Conservation (phyloP, 1,284 basidiomycete genomes). For the Austroboletus rostrupii region DNA sequence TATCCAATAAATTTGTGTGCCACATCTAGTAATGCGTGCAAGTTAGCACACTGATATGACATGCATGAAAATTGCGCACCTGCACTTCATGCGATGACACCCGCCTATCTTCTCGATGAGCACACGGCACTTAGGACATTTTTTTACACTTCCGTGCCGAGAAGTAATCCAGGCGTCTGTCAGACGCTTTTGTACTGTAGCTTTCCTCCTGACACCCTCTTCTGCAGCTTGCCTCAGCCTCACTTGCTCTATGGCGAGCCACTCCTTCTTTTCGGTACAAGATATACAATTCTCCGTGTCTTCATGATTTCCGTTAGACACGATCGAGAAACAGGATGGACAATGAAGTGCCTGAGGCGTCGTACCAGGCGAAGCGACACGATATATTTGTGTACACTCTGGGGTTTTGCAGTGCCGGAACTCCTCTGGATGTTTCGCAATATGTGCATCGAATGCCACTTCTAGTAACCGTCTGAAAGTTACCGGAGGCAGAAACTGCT, state of each 20-base stretch:
- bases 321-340: conserved; percentile 47
- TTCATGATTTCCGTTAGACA: conserved; percentile 50
- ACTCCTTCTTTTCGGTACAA: conserved; percentile 40
- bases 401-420: conserved; percentile 55
- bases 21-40: conserved; percentile 32
- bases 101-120: conserved; percentile 50
- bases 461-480: conserved; percentile 46
- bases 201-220: too few species aligned
- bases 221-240: too few species aligned
- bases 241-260: conserved; percentile 29
- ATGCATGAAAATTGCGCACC: conserved; percentile 7
- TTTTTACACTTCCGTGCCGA: conserved; percentile 31
- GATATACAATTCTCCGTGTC: conserved; percentile 53
- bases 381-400: conserved; percentile 55
- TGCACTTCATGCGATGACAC: conserved; percentile 54
- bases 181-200: conserved; percentile 31
- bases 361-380: conserved; percentile 22
- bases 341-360: conserved; percentile 36
- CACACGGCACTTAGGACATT: conserved; percentile 40
- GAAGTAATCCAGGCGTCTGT: conserved; percentile 39
- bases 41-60: neutral
- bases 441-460: conserved; percentile 40
- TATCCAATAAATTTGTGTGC: conserved; percentile 52
- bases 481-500: conserved; percentile 40
- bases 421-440: conserved; percentile 43